Percentiles rank a stretch among this genome's conserved stretches.
Conservation (phyloP, 805 yeast genomes). For the Candida arabinofermentans region DNA sequence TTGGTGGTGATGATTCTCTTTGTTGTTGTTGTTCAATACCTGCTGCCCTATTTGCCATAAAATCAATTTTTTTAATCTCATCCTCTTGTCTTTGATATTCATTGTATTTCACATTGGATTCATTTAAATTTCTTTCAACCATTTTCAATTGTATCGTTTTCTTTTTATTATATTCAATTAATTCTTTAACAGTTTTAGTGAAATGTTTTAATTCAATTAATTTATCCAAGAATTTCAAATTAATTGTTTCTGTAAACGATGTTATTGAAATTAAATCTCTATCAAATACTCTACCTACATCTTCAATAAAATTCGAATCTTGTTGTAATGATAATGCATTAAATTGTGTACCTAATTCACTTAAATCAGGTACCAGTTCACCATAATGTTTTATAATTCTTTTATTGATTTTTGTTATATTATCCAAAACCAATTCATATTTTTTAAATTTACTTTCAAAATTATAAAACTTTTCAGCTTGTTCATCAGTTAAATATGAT, state of each 20-base stretch:
- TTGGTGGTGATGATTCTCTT: conserved; percentile 20
- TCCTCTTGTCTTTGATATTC: conserved; percentile 28
- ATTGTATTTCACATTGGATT: conserved; percentile 22
- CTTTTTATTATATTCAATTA: conserved; percentile 32
- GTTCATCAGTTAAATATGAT: conserved; percentile 25
- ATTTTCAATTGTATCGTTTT: conserved; percentile 30
- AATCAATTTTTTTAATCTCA: conserved; percentile 30
- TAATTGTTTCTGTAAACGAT: conserved; percentile 30
- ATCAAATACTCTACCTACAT: conserved; percentile 84
- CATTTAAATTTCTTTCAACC: conserved; percentile 25
- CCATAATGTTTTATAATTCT: conserved; percentile 40
- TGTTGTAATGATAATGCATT: conserved; percentile 52
- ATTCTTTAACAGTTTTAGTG: conserved; percentile 26
- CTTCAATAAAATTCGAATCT: conserved; percentile 50
- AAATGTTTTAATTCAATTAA: conserved; percentile 32
- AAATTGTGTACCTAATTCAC: conserved; percentile 48
- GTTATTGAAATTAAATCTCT: conserved; percentile 53
- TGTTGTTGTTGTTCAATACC: conserved; percentile 1
- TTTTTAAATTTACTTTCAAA: conserved; percentile 31
- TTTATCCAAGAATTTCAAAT: conserved; percentile 30
- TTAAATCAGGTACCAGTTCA: conserved; percentile 45
- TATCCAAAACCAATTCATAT: conserved; percentile 31
- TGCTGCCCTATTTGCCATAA: conserved; percentile 25
- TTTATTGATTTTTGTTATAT: conserved; percentile 38
- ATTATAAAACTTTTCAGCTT: conserved; percentile 24